Percentiles rank a stretch among this genome's conserved stretches.
phyloP scores from a whole-genome alignment of 2,329 filamentous ascomycete genomes.

The Myriosclerotinia duriaeana region DNA sequence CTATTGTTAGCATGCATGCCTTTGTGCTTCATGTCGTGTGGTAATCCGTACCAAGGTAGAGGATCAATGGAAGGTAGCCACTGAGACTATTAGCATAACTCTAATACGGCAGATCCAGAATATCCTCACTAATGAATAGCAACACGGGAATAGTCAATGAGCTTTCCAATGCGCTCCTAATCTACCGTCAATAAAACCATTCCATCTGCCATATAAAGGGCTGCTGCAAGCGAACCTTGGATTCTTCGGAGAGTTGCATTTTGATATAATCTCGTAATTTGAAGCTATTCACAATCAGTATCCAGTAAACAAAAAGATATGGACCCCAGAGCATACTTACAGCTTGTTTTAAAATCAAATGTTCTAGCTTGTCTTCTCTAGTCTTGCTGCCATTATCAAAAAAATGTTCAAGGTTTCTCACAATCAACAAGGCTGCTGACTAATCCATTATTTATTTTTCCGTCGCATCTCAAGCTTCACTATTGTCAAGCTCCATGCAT shows the following conservation, averaged over 20 bases:
- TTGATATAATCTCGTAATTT: constrained; percentile 28
- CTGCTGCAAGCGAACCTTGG: constrained; percentile 65
- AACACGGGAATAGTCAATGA: constrained; percentile 91
- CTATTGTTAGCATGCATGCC: constrained; percentile 29
- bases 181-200: constrained; percentile 29
- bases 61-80: constrained; percentile 93
- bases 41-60: constrained; percentile 78
- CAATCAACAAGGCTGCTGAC: constrained; percentile 19
- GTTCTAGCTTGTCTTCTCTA: constrained; percentile 16
- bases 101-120: neutral
- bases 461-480: constrained; percentile 23
- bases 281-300: neutral
- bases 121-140: constrained; percentile 86
- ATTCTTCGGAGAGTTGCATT: constrained; percentile 80
- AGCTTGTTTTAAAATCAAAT: constrained; percentile 13
- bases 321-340: neutral
- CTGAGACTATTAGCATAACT: constrained; percentile 51
- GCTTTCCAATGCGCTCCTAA: constrained; percentile 94
- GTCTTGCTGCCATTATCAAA: constrained; percentile 13
- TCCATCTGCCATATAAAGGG: neutral
- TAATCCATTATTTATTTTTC: constrained; percentile 24
- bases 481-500: constrained; percentile 15
- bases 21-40: constrained; percentile 17
- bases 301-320: neutral
- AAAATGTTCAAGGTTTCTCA: constrained; percentile 27